Evolutionary conservation across 2,329 filamentous ascomycete genomes (phyloP).

Genomic region (Oidium heveae): DNA sequence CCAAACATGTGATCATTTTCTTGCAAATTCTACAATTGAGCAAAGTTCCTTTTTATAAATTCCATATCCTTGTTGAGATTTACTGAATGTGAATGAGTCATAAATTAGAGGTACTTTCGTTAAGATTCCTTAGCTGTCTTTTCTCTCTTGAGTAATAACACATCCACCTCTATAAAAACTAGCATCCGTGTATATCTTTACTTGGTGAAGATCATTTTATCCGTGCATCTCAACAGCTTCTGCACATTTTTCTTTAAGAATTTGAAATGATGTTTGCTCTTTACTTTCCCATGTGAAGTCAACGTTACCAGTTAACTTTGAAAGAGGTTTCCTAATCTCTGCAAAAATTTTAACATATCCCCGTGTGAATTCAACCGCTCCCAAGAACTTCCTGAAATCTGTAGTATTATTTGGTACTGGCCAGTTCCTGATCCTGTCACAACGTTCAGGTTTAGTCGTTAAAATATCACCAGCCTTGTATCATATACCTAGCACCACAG

Average conservation of each 20-base stretch:
- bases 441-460: background rate
- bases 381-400: too few species aligned
- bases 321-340: too few species aligned
- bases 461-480: background rate
- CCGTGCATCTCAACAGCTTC: background rate
- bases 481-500: background rate
- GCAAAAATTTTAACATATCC: too few species aligned
- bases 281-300: background rate
- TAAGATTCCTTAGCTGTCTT: background rate
- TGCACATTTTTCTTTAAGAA: background rate
- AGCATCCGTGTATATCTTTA: background rate
- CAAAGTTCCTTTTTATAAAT: slow-evolving; percentile 1
- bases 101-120: background rate
- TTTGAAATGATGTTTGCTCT: background rate
- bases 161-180: background rate
- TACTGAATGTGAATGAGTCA: background rate
- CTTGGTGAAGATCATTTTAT: background rate
- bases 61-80: background rate
- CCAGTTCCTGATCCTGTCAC: background rate
- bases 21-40: background rate
- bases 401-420: background rate
- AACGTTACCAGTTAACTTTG: background rate
- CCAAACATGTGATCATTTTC: slow-evolving; percentile 1
- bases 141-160: too few species aligned
- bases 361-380: too few species aligned